Evolutionary conservation across 192 early-diverging fungal species (phyloP).

Genomic region (Coemansia sp.): DNA sequence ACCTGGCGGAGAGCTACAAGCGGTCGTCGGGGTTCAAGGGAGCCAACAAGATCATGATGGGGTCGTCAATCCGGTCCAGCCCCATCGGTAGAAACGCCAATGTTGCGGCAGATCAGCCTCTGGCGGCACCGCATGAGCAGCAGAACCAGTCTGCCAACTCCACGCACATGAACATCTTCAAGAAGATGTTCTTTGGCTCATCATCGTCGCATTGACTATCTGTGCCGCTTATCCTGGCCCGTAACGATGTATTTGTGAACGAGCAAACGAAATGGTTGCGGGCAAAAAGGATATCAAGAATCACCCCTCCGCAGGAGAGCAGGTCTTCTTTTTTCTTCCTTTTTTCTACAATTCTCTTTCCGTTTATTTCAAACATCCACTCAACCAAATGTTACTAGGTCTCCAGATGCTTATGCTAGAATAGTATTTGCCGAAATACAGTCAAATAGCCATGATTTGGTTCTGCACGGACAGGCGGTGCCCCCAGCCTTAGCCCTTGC

Average conservation of each 20-base stretch:
- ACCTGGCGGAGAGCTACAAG: conserved; percentile 56
- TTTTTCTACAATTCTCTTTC: no score
- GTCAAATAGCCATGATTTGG: conserved; percentile 49
- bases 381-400: not conserved
- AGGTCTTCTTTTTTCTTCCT: not conserved
- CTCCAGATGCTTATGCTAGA: conserved; percentile 12
- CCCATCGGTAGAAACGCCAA: conserved; percentile 13
- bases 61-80: conserved; percentile 26
- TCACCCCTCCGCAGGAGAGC: no score
- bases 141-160: not conserved
- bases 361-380: not conserved
- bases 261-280: conserved; percentile 9
- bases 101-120: conserved; percentile 7
- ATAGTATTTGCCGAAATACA: conserved; percentile 48
- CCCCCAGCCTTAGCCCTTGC: conserved; percentile 7
- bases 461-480: conserved; percentile 23
- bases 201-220: conserved; percentile 48
- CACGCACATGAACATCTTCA: conserved; percentile 46
- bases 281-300: no score
- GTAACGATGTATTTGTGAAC: not conserved
- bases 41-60: conserved; percentile 23
- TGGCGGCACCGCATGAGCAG: not conserved
- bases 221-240: not conserved
- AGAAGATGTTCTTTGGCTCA: conserved; percentile 52
- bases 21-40: conserved; percentile 38